These are phyloP conservation scores for Hsuehochloa calcarea DNA, from an alignment of 176 grass and related monocot species.

Conservation along the genomic window DNA sequence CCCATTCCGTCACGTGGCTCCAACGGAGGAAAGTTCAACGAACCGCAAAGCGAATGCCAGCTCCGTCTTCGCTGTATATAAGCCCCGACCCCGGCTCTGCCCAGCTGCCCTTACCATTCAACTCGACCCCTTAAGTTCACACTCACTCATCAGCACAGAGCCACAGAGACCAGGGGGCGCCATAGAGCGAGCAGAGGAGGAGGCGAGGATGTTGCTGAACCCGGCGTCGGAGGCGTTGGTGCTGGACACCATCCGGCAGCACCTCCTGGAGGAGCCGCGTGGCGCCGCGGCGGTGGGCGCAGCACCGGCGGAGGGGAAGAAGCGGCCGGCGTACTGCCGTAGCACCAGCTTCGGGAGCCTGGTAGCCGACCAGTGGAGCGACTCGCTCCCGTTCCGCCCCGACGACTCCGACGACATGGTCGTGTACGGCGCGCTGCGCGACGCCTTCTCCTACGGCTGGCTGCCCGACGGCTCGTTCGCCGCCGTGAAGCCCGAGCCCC, in stretches of 20 bases:
- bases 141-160: neutral
- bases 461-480: slow-evolving; percentile 64
- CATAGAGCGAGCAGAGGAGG: neutral
- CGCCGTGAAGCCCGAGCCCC: slow-evolving; percentile 44
- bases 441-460: slow-evolving; percentile 78
- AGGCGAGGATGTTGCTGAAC: slow-evolving; percentile 26
- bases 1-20: slow-evolving; percentile 53
- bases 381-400: slow-evolving; percentile 64
- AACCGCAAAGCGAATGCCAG: slow-evolving; percentile 25
- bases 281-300: neutral
- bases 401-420: slow-evolving; percentile 97
- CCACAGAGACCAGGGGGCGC: neutral
- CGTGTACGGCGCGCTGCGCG: slow-evolving; percentile 56
- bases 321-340: slow-evolving; percentile 13
- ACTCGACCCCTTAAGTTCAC: slow-evolving; percentile 10
- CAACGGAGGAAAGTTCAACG: slow-evolving; percentile 58
- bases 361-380: slow-evolving; percentile 61
- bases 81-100: neutral
- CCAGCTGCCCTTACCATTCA: slow-evolving; percentile 29
- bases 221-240: slow-evolving; percentile 39
- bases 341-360: slow-evolving; percentile 77
- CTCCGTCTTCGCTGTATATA: slow-evolving; percentile 49
- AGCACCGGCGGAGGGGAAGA: neutral
- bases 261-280: slow-evolving; percentile 58
- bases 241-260: slow-evolving; percentile 53